Base-by-base conservation (phyloP, 805 yeast genomes). In the Metschnikowia lochheadii region DNA sequence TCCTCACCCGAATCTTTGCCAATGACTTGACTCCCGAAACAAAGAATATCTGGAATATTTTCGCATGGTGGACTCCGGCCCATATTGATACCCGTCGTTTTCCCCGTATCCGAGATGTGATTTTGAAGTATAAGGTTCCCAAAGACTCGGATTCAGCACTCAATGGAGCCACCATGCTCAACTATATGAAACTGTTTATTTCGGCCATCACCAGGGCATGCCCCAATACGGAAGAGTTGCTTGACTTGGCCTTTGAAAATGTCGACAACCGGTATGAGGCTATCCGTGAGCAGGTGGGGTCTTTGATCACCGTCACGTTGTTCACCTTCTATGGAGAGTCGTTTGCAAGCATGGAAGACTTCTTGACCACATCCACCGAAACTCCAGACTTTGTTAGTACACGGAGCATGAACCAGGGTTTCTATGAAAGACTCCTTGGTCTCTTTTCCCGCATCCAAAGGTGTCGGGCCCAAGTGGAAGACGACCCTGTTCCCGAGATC, bases 1-100 rank as follows among this genome's bases (percentile, higher is more conserved):
- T 80, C 50, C 63, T 87, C 38, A 58, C 61, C 0, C 56, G 62
- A 0, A 75, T 83, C 4, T 72, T 89, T 33, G 69, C 73, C 6
- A 68, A 75, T 33, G 88, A 84, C 42, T 65, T 92, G 49, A 79
- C 88, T 1, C 95, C 89, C 3, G 94, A 90, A 32, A 85, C 84
- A 3, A 67, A 77, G 36, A 79, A 76, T 17, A 81, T 87, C 38
- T 94, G 97, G 97, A 75, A 76, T 34, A 78, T 89, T 0, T 79
- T 88, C 45, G 73, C 85, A 3, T 84, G 89, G 85, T 85, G 89
- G 87, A 61, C 82, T 1, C 86, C 89, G 0, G 65, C 81, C 0
- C 84, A 80, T 56, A 72, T 82, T 36, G 95, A 88, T 63, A 56
- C 76, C 44, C 78, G 96, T 62, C 77, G 96, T 51, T 77, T 80